A percentile compares a stretch with the other conserved stretches of the same genome.
Evolutionary conservation across 805 yeast species (phyloP).

Genomic region (Barnettozyma californica): DNA sequence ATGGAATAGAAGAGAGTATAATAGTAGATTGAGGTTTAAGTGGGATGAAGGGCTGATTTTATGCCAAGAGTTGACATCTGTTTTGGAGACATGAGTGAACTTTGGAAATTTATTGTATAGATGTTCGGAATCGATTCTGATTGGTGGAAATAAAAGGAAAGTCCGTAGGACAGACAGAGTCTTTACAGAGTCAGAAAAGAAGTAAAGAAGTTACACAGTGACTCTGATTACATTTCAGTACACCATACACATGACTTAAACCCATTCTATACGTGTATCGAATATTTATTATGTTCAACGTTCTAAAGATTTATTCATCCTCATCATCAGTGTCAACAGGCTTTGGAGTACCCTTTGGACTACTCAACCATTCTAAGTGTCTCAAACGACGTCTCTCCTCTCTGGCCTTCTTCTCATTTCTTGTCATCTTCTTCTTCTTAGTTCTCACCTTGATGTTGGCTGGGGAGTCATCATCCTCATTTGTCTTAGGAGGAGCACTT

Average conservation of each 20-base stretch:
- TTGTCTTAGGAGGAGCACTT: conserved; percentile 36
- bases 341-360: conserved; percentile 97
- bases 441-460: conserved; percentile 90
- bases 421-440: conserved; percentile 94
- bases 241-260: too few species aligned
- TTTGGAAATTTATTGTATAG: neutral
- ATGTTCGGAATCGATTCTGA: neutral
- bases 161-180: too few species aligned
- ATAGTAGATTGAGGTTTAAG: too few species aligned
- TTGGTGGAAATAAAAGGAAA: too few species aligned
- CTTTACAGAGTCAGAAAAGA: too few species aligned
- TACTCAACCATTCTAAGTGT: conserved; percentile 88
- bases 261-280: neutral
- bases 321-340: conserved; percentile 94
- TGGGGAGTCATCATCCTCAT: conserved; percentile 81
- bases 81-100: too few species aligned
- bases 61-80: neutral
- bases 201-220: too few species aligned
- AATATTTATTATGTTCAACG: neutral
- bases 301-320: conserved; percentile 35
- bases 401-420: conserved; percentile 90
- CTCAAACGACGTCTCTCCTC: conserved; percentile 92
- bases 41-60: too few species aligned
- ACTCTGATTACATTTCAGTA: too few species aligned
- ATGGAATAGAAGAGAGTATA: too few species aligned